phyloP scores from a whole-genome alignment of 257 asterid genomes.

The Nyctanthes arbortristis region DNA sequence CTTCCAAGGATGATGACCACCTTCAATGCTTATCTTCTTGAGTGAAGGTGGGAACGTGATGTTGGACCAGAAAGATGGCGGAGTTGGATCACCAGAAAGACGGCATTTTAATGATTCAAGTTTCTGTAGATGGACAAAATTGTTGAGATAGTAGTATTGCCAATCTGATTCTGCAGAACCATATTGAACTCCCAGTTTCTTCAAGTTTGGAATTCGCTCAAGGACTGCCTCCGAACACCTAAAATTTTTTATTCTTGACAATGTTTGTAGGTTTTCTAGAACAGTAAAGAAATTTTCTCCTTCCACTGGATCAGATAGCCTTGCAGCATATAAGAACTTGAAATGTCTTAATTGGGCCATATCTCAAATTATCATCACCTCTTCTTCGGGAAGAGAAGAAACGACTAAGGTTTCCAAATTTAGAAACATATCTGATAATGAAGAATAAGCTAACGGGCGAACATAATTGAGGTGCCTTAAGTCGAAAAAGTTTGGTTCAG shows the following conservation, averaged over 20 bases:
- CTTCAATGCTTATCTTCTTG: background rate
- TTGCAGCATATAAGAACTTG: background rate
- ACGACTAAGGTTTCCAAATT: background rate
- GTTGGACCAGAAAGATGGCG: background rate
- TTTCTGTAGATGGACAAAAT: background rate
- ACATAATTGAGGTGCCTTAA: background rate
- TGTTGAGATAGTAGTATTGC: background rate
- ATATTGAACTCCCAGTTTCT: background rate
- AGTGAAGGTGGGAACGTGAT: background rate
- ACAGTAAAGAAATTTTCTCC: background rate
- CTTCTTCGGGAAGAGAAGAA: too few species aligned
- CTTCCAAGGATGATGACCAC: background rate
- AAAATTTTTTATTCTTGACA: background rate
- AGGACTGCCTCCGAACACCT: background rate
- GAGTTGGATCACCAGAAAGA: too few species aligned
- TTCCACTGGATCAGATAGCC: background rate
- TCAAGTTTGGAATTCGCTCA: background rate
- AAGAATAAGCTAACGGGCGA: background rate
- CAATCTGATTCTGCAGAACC: background rate
- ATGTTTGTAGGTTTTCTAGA: constrained; percentile 1
- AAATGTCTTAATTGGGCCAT: constrained; percentile 5
- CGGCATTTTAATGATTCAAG: constrained; percentile 3
- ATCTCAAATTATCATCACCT: background rate
- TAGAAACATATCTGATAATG: background rate
- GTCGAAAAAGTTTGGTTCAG: too few species aligned